Evolutionary conservation across 257 asterid genomes (phyloP), one percentile per base, ranked within the genome.

Genomic region (Solanum etuberosum): DNA sequence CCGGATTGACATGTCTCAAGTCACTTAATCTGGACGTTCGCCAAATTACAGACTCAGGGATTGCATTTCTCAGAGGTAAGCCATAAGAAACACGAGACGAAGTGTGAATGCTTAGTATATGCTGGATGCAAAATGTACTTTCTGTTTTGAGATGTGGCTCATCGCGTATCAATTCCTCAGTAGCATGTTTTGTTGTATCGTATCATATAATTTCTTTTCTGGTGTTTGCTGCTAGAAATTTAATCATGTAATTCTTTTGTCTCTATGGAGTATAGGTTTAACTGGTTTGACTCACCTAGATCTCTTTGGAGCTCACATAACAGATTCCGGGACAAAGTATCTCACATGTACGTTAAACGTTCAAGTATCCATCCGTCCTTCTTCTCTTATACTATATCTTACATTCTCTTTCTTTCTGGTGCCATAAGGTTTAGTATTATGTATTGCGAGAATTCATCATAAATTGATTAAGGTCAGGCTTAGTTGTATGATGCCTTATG

Each of bases 11-110:
- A 72, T 81, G 84, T 80, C 91, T 91, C 25, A 91, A 85, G 72
- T 89, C 88, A 23, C 83, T 91, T 43, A 91, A 86, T 68, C 87
- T 91, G 73, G 93, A 91, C 61, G 27, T 89, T 85, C 91, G 85
- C 78, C 90, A 84, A n/a, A 88, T 91, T 77, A 85, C 91, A 11
- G 91, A 91, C 67, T 48, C 59, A 8, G 90, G 90, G 40, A 89
- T 89, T 29, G 87, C 88, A 29, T 14, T 37, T 70, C 90, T 91
- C 73, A 86, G 67, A 7, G 85, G 93, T 89, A 40, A 85, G 38
- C 74, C 46, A 25, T 27, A 27, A 21, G 51, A 43, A 78, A 42
- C 42, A 68, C 3, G 51, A 12, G 11, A 37, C 48, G 25, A 73
- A 73, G 1, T 37, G 82, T 2, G 15, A 21, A 73, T 73, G 51